Evolutionary conservation across 2,329 filamentous ascomycete species (phyloP).

Genomic region (Stagonosporopsis cucurbitacearum): DNA sequence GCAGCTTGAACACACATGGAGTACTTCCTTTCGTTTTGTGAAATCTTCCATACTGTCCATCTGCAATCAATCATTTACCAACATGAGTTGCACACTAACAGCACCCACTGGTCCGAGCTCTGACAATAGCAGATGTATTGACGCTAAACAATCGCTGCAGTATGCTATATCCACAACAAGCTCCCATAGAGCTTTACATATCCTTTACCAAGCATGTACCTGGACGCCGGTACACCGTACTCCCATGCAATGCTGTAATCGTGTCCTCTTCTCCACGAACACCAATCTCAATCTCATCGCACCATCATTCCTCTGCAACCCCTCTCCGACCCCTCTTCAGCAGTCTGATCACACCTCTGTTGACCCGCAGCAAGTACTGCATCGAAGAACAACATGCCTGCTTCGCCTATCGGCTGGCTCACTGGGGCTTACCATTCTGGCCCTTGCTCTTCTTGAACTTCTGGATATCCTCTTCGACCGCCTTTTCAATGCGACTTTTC

Average conservation of each 20-base stretch:
- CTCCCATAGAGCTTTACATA: background rate
- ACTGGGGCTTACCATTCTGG: slow-evolving; percentile 36
- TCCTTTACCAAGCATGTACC: slow-evolving; percentile 4
- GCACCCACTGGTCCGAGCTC: no score
- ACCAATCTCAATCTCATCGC: background rate
- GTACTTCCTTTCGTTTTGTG: background rate
- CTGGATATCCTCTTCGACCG: slow-evolving; percentile 75
- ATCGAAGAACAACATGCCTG: slow-evolving; percentile 11
- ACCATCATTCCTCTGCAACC: no score
- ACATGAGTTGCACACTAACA: background rate
- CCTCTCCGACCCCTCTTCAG: background rate
- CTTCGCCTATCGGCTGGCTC: no score
- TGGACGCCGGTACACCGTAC: slow-evolving; percentile 29
- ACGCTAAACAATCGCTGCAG: slow-evolving; percentile 15
- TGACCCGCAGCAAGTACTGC: slow-evolving; percentile 13
- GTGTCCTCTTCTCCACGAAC: slow-evolving; percentile 1
- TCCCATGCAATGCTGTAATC: slow-evolving; percentile 31
- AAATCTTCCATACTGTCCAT: background rate
- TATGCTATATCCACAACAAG: slow-evolving; percentile 8
- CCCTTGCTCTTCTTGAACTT: slow-evolving; percentile 70
- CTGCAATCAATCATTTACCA: background rate
- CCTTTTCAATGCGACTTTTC: slow-evolving; percentile 78
- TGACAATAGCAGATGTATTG: slow-evolving; percentile 3
- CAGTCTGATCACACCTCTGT: background rate
- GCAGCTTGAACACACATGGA: background rate